Base-by-base conservation (phyloP, 495 filamentous ascomycete genomes). In the Chaetomium cochliodes region DNA sequence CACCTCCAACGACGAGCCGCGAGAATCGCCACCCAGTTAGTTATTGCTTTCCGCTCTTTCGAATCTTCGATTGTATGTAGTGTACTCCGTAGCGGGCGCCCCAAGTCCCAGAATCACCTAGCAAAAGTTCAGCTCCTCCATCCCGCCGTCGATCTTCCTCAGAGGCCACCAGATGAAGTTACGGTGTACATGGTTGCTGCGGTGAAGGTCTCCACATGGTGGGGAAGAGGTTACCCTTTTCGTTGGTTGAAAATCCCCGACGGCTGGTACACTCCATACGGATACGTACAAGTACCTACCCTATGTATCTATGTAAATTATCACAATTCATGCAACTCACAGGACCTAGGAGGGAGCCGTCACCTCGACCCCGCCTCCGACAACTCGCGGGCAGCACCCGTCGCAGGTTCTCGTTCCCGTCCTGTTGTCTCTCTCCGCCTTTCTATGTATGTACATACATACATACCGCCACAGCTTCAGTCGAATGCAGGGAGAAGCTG, bases 301-400 rank as follows among this genome's bases (percentile, higher is more conserved):
- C 39, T 12, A 41, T 11, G 41, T 44, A 18, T 44, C 13, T 58
- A 5, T 28, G 39, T 15, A 46, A 46, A 44, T 18, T 58, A 44
- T 47, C 56, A 46, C 41, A 58, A 58, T 20, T 58, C 20, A n/a
- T 26, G 56, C 56, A 58, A 20, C 37, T 58, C 56, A 25, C 41
- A 58, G 56, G 12, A 58, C 42, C 28, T 30, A 30, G 28, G n/a
- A n/a, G n/a, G n/a, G n/a, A n/a, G n/a, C n/a, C n/a, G 41, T 58
- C 56, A 46, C 41, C 22, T 26, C 53, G 26, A 44, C 39, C 56
- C 56, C 56, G 56, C 56, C 13, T 12, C 56, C 56, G 56, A 46
- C 13, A 26, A 20, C 41, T 44, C 41, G 41, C 41, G 41, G 41
- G 41, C 41, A 22, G 22, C 55, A 28, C 6, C 22, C 6, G 46